Percentiles rank a stretch among this genome's conserved stretches.
These are phyloP conservation scores for Schizophyllum commune DNA, from an alignment of 1,284 basidiomycete genomes.

Conservation along the genomic window DNA sequence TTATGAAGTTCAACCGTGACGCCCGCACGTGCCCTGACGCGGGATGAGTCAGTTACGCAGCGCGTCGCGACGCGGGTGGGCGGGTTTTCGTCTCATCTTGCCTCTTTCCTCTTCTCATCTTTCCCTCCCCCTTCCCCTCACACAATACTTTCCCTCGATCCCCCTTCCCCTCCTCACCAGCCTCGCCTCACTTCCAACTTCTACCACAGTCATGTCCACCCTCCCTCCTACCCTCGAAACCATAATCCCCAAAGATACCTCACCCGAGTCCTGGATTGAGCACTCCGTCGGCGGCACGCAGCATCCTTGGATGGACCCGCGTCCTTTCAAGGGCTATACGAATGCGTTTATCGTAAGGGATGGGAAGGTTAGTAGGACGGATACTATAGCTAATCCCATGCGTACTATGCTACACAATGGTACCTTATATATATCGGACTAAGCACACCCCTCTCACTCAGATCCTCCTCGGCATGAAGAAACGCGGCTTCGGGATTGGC, in stretches of 20 bases:
- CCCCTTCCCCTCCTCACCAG: background rate
- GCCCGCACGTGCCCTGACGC: background rate
- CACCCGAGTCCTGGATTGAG: background rate
- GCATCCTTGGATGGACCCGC: background rate
- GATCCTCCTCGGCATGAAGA: slow-evolving; percentile 62
- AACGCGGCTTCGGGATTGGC: slow-evolving; percentile 56
- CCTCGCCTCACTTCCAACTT: background rate
- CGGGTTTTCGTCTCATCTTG: no score
- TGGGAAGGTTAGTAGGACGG: slow-evolving; percentile 16
- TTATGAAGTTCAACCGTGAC: no score
- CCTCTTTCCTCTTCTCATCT: background rate
- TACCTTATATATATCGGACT: background rate
- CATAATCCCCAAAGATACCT: no score
- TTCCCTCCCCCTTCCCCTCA: no score
- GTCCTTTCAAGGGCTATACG: slow-evolving; percentile 32
- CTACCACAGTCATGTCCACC: background rate
- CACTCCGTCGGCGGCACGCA: background rate
- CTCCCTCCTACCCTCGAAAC: no score
- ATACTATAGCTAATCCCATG: background rate
- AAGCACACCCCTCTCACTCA: no score
- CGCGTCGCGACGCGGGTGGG: background rate
- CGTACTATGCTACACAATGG: background rate
- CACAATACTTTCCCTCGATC: background rate
- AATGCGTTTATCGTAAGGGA: slow-evolving; percentile 48
- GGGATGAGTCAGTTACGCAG: background rate